Conservation (phyloP, 129 eudicot genomes). For the Ambrosia trifida region DNA sequence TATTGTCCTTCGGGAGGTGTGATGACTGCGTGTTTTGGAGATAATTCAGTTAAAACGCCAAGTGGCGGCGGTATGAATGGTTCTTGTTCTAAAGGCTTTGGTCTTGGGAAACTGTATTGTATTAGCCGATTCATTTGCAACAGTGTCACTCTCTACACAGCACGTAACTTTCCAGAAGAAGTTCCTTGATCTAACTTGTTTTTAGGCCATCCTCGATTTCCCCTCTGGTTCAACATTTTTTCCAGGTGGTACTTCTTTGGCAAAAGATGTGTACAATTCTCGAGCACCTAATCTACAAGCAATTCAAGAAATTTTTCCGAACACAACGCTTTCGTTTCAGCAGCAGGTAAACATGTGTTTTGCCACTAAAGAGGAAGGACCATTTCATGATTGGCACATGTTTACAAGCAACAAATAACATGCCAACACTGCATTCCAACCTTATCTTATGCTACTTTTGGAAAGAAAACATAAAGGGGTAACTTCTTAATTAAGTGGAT, state of each 20-base stretch:
- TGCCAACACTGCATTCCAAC: too few relatives aligned
- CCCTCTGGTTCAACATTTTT: conserved; percentile 86
- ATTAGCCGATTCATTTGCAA: conserved; percentile 75
- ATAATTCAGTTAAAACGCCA: conserved; percentile 48
- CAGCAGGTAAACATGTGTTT: conserved; percentile 61
- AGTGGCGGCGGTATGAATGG: conserved; percentile 27
- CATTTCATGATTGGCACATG: too few relatives aligned
- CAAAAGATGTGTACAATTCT: conserved; percentile 55
- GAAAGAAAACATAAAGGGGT: too few relatives aligned
- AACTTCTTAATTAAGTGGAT: too few relatives aligned
- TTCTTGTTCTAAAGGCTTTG: conserved; percentile 33
- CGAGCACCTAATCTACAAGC: conserved; percentile 51
- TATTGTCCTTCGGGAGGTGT: conserved; percentile 62
- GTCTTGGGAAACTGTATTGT: conserved; percentile 57
- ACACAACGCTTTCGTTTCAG: conserved; percentile 71
- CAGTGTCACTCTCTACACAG: conserved; percentile 67
- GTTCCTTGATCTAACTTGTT: conserved; percentile 50
- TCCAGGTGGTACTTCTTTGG: conserved; percentile 56
- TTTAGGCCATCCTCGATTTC: conserved; percentile 41
- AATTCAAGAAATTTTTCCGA: conserved; percentile 62
- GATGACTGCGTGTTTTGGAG: conserved; percentile 64
- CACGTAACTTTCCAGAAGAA: conserved; percentile 77
- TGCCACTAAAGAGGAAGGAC: too few relatives aligned
- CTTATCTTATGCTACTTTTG: too few relatives aligned
- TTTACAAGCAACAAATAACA: too few relatives aligned